Evolutionary conservation across 495 filamentous ascomycete genomes (phyloP), one percentile per base, ranked within the genome.

Genomic region (Penicillium simplicissimum): DNA sequence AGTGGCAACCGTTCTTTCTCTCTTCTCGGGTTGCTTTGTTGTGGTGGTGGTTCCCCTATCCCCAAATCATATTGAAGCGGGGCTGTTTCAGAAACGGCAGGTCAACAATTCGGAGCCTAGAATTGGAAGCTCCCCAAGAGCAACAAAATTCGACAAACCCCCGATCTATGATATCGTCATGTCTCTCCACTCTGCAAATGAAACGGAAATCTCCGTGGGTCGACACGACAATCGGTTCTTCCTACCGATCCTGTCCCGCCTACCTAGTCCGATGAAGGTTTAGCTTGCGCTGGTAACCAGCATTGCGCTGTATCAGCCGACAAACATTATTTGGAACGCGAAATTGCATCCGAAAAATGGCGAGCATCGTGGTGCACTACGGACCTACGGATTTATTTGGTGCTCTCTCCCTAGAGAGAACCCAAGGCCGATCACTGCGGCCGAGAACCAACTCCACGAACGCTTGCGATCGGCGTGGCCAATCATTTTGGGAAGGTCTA

Each of bases 161-260:
- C 51, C 52, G 64, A 66, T 57, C 52, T 23, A 52, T 4, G 9
- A 11, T 62, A 62, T 60, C 64, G 59, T 66, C 64, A 66, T 66
- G 33, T 28, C 52, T 40, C 55, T 58, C 64, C 64, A 67, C 64
- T 55, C 36, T 56, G 57, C 34, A 63, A 63, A 66, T 58, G 58
- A 63, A 55, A 54, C 21, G 60, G 52, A 55, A 58, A 54, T 11
- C 34, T 56, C n/a, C 59, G 55, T 68, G 67, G 65, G 60, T 63
- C 58, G 23, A 57, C 21, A 23, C 19, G 42, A 57, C 28, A 54
- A 52, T 64, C 63, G 67, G 61, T 60, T 61, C 37, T 25, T 47
- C 36, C 59, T 58, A 48, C 67, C 61, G 61, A 58, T 38, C 51
- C 40, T 53, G 49, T 65, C 31, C 61, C 61, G 61, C 35, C 11